Conservation (phyloP, 2,329 filamentous ascomycete species). For the Thielaviopsis punctulata region DNA sequence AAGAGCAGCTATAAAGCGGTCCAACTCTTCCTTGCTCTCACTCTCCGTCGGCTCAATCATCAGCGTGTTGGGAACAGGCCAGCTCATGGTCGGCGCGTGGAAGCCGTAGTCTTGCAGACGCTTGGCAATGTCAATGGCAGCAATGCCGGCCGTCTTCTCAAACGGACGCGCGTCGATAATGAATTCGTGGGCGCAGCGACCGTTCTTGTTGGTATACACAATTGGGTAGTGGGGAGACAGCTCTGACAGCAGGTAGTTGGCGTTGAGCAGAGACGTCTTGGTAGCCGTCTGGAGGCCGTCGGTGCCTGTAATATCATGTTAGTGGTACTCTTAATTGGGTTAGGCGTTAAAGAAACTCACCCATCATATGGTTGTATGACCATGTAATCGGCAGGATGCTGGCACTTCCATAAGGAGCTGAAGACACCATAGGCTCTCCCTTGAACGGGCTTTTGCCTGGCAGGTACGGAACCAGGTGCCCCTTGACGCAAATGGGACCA, state of each 20-base stretch:
- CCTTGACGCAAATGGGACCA: conserved; percentile 81
- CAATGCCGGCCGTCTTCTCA: conserved; percentile 64
- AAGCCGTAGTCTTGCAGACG: conserved; percentile 94
- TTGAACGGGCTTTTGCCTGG: conserved; percentile 32
- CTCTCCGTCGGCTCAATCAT: conserved; percentile 98
- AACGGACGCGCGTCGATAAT: conserved; percentile 81
- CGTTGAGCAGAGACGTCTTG: conserved; percentile 83
- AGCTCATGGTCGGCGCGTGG: conserved; percentile 93
- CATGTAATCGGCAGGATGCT: conserved; percentile 89
- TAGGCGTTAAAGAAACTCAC: conserved; percentile 20
- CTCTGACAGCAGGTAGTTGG: conserved; percentile 86
- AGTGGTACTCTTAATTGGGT: conserved; percentile 11
- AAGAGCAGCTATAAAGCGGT: conserved; percentile 81
- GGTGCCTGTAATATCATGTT: conserved; percentile 22
- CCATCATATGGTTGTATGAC: conserved; percentile 94
- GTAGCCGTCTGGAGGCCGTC: conserved; percentile 76
- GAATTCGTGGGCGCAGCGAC: conserved; percentile 90
- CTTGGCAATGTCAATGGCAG: conserved; percentile 92
- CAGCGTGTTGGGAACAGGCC: conserved; percentile 84
- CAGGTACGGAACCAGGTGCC: conserved; percentile 59
- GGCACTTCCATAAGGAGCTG: conserved; percentile 72
- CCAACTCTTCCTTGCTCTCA: conserved; percentile 80
- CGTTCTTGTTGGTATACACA: conserved; percentile 79
- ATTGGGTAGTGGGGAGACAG: conserved; percentile 77
- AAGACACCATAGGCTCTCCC: conserved; percentile 47